Conservation (phyloP, 306 rosid species). For the Rosa persica region DNA sequence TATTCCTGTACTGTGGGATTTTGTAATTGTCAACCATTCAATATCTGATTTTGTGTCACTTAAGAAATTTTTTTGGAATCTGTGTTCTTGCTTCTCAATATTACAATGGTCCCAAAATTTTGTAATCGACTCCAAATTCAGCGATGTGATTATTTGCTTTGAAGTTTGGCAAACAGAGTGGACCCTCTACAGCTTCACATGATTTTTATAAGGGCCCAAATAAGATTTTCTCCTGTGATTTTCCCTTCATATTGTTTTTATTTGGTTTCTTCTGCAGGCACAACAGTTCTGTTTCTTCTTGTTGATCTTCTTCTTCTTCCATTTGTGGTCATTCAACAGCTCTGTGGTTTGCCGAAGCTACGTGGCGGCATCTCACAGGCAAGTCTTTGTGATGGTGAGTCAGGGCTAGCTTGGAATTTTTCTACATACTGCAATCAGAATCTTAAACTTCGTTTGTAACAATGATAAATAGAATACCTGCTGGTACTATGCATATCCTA, state of each 20-base stretch:
- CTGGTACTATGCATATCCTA: neutral
- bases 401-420: neutral
- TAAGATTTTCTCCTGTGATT: constrained; percentile 3
- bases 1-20: neutral
- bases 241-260: neutral
- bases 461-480: neutral
- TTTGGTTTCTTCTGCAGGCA: constrained; percentile 3
- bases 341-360: neutral
- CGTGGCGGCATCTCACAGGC: constrained; percentile 3
- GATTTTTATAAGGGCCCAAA: neutral
- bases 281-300: neutral
- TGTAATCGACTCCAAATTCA: neutral
- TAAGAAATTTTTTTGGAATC: constrained; percentile 7
- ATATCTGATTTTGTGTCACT: neutral
- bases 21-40: constrained; percentile 6
- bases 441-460: neutral
- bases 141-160: neutral
- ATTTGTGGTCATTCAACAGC: neutral
- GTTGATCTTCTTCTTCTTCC: neutral
- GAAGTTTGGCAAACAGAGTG: neutral
- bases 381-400: neutral
- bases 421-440: neutral
- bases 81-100: neutral
- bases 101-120: neutral
- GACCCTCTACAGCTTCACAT: neutral